Base-by-base conservation (phyloP, 805 yeast species). In the Candida manassasensis region DNA sequence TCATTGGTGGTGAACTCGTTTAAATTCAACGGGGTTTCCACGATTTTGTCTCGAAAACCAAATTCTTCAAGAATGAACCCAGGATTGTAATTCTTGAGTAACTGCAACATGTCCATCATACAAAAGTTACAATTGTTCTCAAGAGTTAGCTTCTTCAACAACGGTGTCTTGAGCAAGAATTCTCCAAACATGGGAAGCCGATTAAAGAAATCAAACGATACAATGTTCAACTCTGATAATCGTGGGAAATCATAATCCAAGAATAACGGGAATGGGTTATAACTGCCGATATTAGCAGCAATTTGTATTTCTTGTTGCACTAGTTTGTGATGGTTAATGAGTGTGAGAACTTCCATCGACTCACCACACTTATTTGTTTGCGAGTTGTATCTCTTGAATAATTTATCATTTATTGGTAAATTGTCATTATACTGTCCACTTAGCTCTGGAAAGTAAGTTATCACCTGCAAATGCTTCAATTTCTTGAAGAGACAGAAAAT, bases 111-210 rank as follows among this genome's bases (percentile, higher is more conserved):
- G 19, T 45, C 44, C 10, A 49, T 41, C 14, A 66, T 35, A 4
- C 57, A 36, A 16, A 65, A 48, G 18, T 49, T 50, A 6, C 39
- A 40, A 40, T 64, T 64, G 41, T 64, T 60, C 35, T 67, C 71
- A 17, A 66, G 37, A 18, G 52, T 49, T 2, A 66, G 15, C 5
- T 35, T 40, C 27, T 36, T 46, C n/a, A 62, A 37, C 9, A 42
- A 29, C 1, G 42, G 40, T 6, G 49, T 33, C 2, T 25, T 43
- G 1, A 45, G 25, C n/a, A 63, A 38, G 29, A 62, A 55, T 3
- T 41, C 41, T 3, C 67, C 65, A 15, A 63, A 49, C 3, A 29
- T 29, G 8, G 57, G 56, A 6, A 58, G 50, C 8, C 40, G 38
- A 27, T 53, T 50, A 1, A 34, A 31, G 33, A 66, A 61, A 35